These are phyloP conservation scores for Stentor roeselii DNA, from an alignment of 73 alveolate genomes.

Conservation along the genomic window DNA sequence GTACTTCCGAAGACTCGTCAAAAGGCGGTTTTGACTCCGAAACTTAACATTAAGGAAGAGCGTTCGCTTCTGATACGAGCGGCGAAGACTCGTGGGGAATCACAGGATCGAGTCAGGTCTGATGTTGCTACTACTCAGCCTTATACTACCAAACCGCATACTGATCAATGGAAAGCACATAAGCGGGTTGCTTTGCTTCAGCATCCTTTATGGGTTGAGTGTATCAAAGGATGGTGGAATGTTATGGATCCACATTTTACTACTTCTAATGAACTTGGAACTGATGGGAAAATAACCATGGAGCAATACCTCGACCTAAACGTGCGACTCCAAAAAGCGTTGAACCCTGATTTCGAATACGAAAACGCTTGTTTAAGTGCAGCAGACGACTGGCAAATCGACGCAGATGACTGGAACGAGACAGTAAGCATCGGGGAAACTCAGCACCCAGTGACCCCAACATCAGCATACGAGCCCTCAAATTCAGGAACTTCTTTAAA, in stretches of 20 bases:
- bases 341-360: slow-evolving; percentile 50
- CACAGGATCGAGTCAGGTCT: not conserved
- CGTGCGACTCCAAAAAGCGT: slow-evolving; percentile 51
- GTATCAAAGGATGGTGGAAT: slow-evolving; percentile 22
- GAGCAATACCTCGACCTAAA: slow-evolving; percentile 56
- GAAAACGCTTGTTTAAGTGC: slow-evolving; percentile 50
- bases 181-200: not conserved
- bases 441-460: slow-evolving; percentile 19
- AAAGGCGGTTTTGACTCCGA: not conserved
- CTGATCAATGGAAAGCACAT: slow-evolving; percentile 15
- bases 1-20: not conserved
- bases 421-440: slow-evolving; percentile 36
- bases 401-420: slow-evolving; percentile 50
- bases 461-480: not conserved
- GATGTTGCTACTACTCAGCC: not conserved
- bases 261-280: not conserved
- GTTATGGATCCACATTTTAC: slow-evolving; percentile 11
- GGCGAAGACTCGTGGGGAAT: not conserved
- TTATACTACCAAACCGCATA: not conserved
- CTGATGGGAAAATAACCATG: slow-evolving; percentile 36
- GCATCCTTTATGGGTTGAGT: not conserved
- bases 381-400: slow-evolving; percentile 65
- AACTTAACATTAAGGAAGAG: not conserved
- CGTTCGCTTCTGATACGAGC: not conserved
- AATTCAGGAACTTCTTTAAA: not conserved